Conservation (phyloP, 768 basidiomycete species). For the Termitomyces sp. region DNA sequence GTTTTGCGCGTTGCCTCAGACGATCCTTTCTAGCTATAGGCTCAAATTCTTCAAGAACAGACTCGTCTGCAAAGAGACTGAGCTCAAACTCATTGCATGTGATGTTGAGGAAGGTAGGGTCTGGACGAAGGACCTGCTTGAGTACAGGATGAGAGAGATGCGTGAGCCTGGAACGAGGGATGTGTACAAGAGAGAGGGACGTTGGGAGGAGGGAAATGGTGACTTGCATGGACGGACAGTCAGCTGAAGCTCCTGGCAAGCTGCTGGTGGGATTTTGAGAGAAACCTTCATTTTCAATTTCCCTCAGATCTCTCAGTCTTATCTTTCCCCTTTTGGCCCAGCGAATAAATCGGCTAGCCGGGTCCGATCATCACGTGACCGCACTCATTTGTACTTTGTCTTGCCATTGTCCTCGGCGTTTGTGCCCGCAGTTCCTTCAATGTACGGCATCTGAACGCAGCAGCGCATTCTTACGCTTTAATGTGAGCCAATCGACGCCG, state of each 20-base stretch:
- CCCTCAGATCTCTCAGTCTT: constrained; percentile 2
- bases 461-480: background rate
- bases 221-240: constrained; percentile 29
- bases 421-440: no score
- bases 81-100: constrained; percentile 81
- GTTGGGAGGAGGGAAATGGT: constrained; percentile 73
- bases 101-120: constrained; percentile 67
- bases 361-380: background rate
- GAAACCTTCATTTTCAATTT: background rate
- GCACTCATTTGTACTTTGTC: no score
- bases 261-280: constrained; percentile 1
- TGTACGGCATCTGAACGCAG: no score
- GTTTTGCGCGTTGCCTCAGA: constrained; percentile 38
- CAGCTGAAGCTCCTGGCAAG: background rate
- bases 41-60: constrained; percentile 56
- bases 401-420: background rate
- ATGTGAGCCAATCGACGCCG: background rate
- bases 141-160: constrained; percentile 59
- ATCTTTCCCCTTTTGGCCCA: constrained; percentile 13
- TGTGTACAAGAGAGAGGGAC: constrained; percentile 68
- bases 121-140: constrained; percentile 64
- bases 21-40: constrained; percentile 56
- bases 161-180: constrained; percentile 66
- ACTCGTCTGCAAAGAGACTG: constrained; percentile 65
- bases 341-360: background rate